Base-by-base conservation (phyloP, 2,329 filamentous ascomycete species). In the Sphaerulina populicola region DNA sequence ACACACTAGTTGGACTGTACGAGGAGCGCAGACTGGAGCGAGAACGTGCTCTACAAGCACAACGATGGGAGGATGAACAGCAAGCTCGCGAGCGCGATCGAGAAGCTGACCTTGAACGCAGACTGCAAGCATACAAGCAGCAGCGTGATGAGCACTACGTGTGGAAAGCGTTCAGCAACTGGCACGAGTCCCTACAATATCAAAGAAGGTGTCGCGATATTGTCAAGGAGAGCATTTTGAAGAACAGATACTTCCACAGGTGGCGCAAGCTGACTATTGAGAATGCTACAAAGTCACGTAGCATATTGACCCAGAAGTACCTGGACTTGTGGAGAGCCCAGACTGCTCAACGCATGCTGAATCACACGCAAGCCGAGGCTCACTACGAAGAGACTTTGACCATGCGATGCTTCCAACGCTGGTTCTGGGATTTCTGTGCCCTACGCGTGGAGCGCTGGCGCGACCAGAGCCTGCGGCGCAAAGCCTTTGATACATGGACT, bases 181-280 rank as follows among this genome's bases (percentile, higher is more conserved):
- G 88, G 88, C 77, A 78, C 9, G 76, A 78, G 49, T 73, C 77
- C 45, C 77, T 85, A 9, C 76, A 75, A 5, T 80, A 86, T 11
- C 80, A 87, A 61, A 72, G 81, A 12, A 76, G 81, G 55, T 77
- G 80, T 37, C 87, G 44, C 15, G 39, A 53, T 27, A 30, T 53
- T 21, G 49, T 44, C 14, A 54, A 54, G 33, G 36, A 52, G 15
- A 33, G 52, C 8, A 46, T 47, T 90, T 70, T 93, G 48, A 76
- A 83, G 49, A 80, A 78, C 10, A 78, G 79, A 49, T 83, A 82
- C 54, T 88, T 87, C 66, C 79, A 78, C 52, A 80, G 80, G 6
- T 88, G 85, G 85, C 75, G 78, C 23, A 75, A 80, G 52, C 79
- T 86, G 49, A 83, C 82, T 0, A 73, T 74, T 1, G 74, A 80